Evolutionary conservation across 169 alveolate species (phyloP), one percentile per base, ranked within the genome.

Genomic region (Theileria equi): DNA sequence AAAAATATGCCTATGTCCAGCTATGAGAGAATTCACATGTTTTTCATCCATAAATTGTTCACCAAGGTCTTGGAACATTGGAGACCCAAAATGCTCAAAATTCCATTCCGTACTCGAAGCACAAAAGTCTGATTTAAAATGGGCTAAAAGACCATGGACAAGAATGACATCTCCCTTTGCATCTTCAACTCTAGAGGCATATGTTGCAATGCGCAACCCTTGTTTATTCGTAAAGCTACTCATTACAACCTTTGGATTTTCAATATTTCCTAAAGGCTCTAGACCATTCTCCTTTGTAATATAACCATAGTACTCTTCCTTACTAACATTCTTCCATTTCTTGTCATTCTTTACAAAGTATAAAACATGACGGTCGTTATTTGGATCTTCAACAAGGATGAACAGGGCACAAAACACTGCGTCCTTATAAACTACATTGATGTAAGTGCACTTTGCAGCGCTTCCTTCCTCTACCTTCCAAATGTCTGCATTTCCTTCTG

Each of bases 201-300:
- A 84, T 3, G 88, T 84, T 43, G 77, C 71, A 28, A 84, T 28
- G n/a, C 44, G 32, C 45, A 84, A 32, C 1, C 76, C 76, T 55
- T 72, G 73, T 52, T 52, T 65, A 60, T 84, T 84, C 32, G 53
- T 69, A 62, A 84, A 84, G 6, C 66, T 59, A 79, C 86, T 78
- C 52, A 63, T 49, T 26, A 55, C 55, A 5, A 68, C 62, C 3
- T 34, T 63, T 8, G 79, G 82, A 28, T 68, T 70, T 34, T 60
- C 61, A n/a, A n/a, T 7, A 34, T 45, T 29, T 17, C 54, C n/a
- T n/a, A n/a, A n/a, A n/a, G n/a, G n/a, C 62, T 60, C 54, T 8
- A 3, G 31, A 19, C 5, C 49, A 50, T 17, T 41, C 50, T 10
- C 31, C 13, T 50, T 17, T 7, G 61, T 4, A 7, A 50, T 7